phyloP scores from a whole-genome alignment of 306 rosid species.

The Sicyos baderoa region DNA sequence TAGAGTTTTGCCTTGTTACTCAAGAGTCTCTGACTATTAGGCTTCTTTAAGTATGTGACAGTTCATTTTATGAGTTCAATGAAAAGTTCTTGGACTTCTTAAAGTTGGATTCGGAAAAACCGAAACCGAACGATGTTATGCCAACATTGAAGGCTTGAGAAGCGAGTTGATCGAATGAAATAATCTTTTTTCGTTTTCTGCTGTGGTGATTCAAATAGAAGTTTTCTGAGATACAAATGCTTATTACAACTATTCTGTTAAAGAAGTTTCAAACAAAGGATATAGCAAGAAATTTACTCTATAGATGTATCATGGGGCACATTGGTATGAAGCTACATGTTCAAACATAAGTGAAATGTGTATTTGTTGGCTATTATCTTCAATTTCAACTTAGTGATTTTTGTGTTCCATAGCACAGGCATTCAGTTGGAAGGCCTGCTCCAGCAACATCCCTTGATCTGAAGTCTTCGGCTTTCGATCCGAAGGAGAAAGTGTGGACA shows the following conservation, averaged over 20 bases:
- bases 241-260: neutral
- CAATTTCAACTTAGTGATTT: slow-evolving; percentile 30
- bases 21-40: neutral
- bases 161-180: neutral
- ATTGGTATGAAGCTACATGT: neutral
- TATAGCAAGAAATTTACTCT: neutral
- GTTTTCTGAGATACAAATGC: neutral
- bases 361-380: slow-evolving; percentile 27
- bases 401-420: slow-evolving; percentile 72
- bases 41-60: neutral
- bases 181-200: neutral
- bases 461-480: slow-evolving; percentile 84
- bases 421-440: slow-evolving; percentile 96
- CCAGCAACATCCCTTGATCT: slow-evolving; percentile 78
- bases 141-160: neutral
- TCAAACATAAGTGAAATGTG: neutral
- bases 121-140: neutral
- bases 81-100: neutral
- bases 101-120: neutral
- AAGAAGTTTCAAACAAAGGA: neutral
- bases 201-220: neutral
- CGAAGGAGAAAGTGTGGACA: slow-evolving; percentile 90
- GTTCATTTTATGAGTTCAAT: neutral
- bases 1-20: neutral
- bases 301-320: neutral